Conservation (phyloP, 1,284 basidiomycete species). For the Rhodotorula sp. region DNA sequence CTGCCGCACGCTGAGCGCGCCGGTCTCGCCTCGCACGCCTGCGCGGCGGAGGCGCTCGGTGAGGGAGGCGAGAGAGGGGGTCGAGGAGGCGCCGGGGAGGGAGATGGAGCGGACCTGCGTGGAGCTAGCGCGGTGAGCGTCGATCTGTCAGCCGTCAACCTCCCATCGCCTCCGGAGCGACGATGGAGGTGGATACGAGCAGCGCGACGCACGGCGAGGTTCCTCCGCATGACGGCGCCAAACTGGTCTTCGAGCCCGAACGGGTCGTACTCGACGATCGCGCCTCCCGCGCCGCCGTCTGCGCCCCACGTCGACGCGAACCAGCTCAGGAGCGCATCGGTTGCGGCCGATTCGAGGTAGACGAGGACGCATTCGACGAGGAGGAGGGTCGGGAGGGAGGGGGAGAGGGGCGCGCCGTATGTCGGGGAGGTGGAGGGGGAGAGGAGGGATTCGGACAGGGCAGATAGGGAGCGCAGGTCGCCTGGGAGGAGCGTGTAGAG, state of each 20-base stretch:
- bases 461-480: slow-evolving; percentile 63
- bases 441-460: slow-evolving; percentile 53
- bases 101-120: slow-evolving; percentile 68
- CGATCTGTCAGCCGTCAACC: not conserved
- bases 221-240: slow-evolving; percentile 81
- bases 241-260: slow-evolving; percentile 79
- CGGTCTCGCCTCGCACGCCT: slow-evolving; percentile 59
- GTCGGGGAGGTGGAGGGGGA: slow-evolving; percentile 42
- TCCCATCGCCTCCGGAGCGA: no score
- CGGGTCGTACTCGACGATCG: slow-evolving; percentile 78
- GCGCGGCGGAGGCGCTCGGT: slow-evolving; percentile 63
- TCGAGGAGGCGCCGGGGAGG: slow-evolving; percentile 70
- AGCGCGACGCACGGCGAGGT: slow-evolving; percentile 64
- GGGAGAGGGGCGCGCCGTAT: slow-evolving; percentile 58
- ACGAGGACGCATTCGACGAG: slow-evolving; percentile 88
- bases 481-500: slow-evolving; percentile 73
- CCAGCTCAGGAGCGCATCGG: slow-evolving; percentile 68
- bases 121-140: not conserved
- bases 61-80: slow-evolving; percentile 62
- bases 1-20: slow-evolving; percentile 66
- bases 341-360: slow-evolving; percentile 71
- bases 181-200: not conserved
- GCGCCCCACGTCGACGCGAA: slow-evolving; percentile 63
- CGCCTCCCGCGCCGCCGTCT: slow-evolving; percentile 25
- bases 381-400: slow-evolving; percentile 70